Base-by-base conservation (phyloP, 805 yeast genomes). In the Grigorovia transvaalensis region DNA sequence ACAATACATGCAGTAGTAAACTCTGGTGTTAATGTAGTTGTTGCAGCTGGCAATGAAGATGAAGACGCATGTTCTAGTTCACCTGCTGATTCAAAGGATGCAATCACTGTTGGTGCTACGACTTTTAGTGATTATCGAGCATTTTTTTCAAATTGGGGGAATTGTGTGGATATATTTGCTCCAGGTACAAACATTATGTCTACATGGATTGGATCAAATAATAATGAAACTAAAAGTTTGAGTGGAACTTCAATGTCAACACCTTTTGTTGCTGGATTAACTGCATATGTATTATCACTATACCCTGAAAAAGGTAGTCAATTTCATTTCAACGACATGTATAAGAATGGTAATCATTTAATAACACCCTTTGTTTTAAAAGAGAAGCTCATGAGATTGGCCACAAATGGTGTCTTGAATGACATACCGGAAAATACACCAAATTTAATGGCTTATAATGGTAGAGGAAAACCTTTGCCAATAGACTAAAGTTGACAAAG, bases 211-310 rank as follows among this genome's bases (percentile, higher is more conserved):
- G 91, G 93, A 42, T 27, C 46, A 7, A 80, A 87, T 7, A 75
- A 77, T 50, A 69, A 79, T 49, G 85, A 89, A 47, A 84, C 91
- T 58, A 87, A 90, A 46, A 79, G 86, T 44, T 75, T 86, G 65
- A 84, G 95, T 41, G 98, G 98, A 69, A 91, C 97, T 9, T 90
- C 97, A n/a, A 91, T 91, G 98, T 96, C 97, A 17, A 85, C 96
- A 41, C 98, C 98, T 47, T 96, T 88, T 66, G 89, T 89, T 60
- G 82, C 88, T 54, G 98, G 98, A 58, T 77, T 91, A 67, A 79
- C 88, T 64, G 79, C 96, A 7, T 91, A 91, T 77, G 90, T 80
- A 71, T 74, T 89, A 66, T 83, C 95, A 2, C 78, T 89, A 69
- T 87, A 85, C 71, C 95, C 96, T 58, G 84, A 78, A 44, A 68